Evolutionary conservation across 2,329 filamentous ascomycete genomes (phyloP), one percentile per base, ranked within the genome.

Genomic region (Triangularia setosa): DNA sequence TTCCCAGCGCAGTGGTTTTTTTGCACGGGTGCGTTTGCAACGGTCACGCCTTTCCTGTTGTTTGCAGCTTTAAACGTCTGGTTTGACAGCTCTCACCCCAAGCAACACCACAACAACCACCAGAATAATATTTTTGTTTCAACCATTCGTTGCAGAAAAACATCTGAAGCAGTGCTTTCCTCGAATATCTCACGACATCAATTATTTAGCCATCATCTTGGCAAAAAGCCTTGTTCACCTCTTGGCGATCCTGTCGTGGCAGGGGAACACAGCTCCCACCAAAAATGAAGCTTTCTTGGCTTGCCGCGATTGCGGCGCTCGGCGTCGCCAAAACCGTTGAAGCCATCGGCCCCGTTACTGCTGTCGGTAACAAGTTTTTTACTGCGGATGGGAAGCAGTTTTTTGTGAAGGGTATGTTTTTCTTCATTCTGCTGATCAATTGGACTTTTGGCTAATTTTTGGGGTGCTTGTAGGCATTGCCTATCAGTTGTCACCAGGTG

Each of bases 341-440:
- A 28, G 74, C 74, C 54, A 69, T 75, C 30, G 80, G 82, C 28
- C 68, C 80, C 24, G 79, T 87, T 65, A 79, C 81, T 60, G 77
- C 79, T 21, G 85, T 89, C 61, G 92, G 92, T 59, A 88, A 89
- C 79, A 96, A 96, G 78, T 92, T 96, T 81, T 96, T 96, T 80
- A 88, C 87, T 70, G 86, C 85, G 72, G 86, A 93, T 75, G 92
- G 92, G 68, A 83, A 87, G 30, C 92, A 96, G 74, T 96, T 91
- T 81, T 95, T 87, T 76, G 84, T 95, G 76, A 95, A 93, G 79
- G 91, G 91, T 90, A 76, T 59, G 75, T 14, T 48, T 30, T 27
- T 28, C 8, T 48, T 3, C 30, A 9, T 48, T 48, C 40, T 25
- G 11, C 7, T 62, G 9, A 21, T n/a, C 12, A 27, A 48, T 30